Percentiles rank a stretch among this genome's conserved stretches.
Conservation (phyloP, 257 asterid genomes). For the Sherardia arvensis region DNA sequence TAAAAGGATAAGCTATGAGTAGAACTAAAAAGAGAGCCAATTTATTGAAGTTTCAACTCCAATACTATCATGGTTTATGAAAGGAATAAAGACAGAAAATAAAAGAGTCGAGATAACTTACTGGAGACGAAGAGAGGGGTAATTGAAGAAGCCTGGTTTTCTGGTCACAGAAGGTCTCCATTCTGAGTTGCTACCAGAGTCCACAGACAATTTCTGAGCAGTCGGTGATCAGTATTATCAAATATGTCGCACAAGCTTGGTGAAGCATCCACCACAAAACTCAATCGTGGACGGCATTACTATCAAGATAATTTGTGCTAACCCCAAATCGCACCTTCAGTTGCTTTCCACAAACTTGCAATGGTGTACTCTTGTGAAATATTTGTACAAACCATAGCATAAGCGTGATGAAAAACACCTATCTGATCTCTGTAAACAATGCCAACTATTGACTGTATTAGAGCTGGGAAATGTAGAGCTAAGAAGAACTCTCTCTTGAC, state of each 20-base stretch:
- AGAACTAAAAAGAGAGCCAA: no score
- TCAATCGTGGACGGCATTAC: conserved; percentile 62
- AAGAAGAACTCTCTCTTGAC: conserved; percentile 63
- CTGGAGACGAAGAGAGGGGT: conserved; percentile 75
- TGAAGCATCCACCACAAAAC: conserved; percentile 65
- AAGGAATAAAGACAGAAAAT: no score
- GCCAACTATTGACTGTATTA: conserved; percentile 43
- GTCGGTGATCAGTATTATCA: conserved; percentile 48
- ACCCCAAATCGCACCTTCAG: conserved; percentile 82
- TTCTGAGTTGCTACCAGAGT: conserved; percentile 67
- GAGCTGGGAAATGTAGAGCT: conserved; percentile 21
- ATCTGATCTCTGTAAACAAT: conserved; percentile 50
- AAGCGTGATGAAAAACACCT: conserved; percentile 62
- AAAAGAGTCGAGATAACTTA: conserved; percentile 40
- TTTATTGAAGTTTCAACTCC: no score
- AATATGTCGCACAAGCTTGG: conserved; percentile 45
- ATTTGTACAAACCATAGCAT: conserved; percentile 69
- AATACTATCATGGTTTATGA: no score
- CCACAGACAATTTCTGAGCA: conserved; percentile 41
- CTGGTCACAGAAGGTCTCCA: conserved; percentile 76
- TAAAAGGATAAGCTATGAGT: no score
- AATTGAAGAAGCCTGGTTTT: conserved; percentile 56
- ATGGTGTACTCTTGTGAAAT: conserved; percentile 32
- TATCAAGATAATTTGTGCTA: conserved; percentile 47
- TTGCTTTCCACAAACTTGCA: conserved; percentile 44